Conservation (phyloP, 2,329 filamentous ascomycete species). For the Sordariomycetes sp. region DNA sequence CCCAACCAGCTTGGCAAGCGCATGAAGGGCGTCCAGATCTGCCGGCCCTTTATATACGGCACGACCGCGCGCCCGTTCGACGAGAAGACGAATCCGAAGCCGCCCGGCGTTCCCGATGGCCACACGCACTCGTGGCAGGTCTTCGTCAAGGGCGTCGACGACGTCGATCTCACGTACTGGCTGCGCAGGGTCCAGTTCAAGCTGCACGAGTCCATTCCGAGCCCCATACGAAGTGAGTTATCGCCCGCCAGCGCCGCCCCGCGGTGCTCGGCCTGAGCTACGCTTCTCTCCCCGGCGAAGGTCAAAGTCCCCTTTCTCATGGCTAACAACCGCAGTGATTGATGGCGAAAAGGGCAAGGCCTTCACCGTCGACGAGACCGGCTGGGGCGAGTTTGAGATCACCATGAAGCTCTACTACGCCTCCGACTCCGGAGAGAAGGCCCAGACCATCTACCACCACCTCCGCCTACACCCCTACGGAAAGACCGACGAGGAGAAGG, state of each 20-base stretch:
- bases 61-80: conserved; percentile 73
- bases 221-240: conserved; percentile 65
- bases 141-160: conserved; percentile 83
- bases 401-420: conserved; percentile 92
- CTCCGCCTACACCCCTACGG: conserved; percentile 87
- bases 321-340: conserved; percentile 36
- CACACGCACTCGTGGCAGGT: conserved; percentile 97
- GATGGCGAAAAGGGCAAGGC: conserved; percentile 58
- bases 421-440: conserved; percentile 80
- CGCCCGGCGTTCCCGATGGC: conserved; percentile 67
- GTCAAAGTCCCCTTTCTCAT: background rate
- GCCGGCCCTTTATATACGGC: conserved; percentile 61
- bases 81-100: conserved; percentile 66
- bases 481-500: conserved; percentile 63
- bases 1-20: conserved; percentile 49
- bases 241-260: background rate
- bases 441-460: conserved; percentile 90
- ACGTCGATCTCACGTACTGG: conserved; percentile 90
- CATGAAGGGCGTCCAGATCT: conserved; percentile 54
- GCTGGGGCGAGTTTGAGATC: conserved; percentile 97
- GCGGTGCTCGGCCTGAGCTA: too few relatives aligned
- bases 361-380: conserved; percentile 83
- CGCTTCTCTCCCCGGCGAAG: background rate
- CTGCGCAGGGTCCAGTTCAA: conserved; percentile 96
- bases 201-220: conserved; percentile 91